Evolutionary conservation across 2,329 filamentous ascomycete genomes (phyloP), one percentile per base, ranked within the genome.

Genomic region (Raffaelea ambrosiae): DNA sequence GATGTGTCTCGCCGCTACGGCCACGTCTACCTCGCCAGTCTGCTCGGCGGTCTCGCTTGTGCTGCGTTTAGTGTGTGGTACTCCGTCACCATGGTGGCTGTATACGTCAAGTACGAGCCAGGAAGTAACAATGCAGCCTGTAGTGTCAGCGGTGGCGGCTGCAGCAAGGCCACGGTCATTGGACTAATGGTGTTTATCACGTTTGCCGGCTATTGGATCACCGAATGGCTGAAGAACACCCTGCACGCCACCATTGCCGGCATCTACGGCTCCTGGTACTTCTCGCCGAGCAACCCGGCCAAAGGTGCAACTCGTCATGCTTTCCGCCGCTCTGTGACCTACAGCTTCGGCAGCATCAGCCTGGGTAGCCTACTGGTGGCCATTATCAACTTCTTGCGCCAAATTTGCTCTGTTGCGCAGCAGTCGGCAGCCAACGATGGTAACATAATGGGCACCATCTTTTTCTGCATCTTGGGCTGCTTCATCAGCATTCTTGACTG

Each of bases 251-350:
- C 82, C 21, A 85, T 95, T 50, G 86, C 88, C 0, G 90, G 91
- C 0, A 83, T 95, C 0, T 96, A 95, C 58, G 90, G 88, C 1
- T 84, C 85, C 1, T 97, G 91, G 91, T 97, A 95, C 69, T 96
- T 95, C 63, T 84, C 79, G 53, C 35, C 78, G 0, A 67, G 73
- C 49, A 77, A 81, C 40, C 85, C 88, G 58, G 88, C 90, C 26
- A 82, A 77, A 53, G 82, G 82, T 11, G 83, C 88, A 1, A 96
- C 91, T 0, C 79, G 88, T 13, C 86, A 88, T n/a, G 86, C 91
- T 0, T 77, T 93, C 54, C 83, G 79, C 57, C 81, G 91, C 14
- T 80, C 89, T 1, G 72, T 93, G 52, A 96, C 91, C 1, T 93
- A 93, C 69, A 93, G 86, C 56, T 96, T 96, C 51, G 91, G 91